A percentile compares a stretch with the other conserved stretches of the same genome.
Evolutionary conservation across 495 filamentous ascomycete species (phyloP).

Genomic region (Poronia punctata): DNA sequence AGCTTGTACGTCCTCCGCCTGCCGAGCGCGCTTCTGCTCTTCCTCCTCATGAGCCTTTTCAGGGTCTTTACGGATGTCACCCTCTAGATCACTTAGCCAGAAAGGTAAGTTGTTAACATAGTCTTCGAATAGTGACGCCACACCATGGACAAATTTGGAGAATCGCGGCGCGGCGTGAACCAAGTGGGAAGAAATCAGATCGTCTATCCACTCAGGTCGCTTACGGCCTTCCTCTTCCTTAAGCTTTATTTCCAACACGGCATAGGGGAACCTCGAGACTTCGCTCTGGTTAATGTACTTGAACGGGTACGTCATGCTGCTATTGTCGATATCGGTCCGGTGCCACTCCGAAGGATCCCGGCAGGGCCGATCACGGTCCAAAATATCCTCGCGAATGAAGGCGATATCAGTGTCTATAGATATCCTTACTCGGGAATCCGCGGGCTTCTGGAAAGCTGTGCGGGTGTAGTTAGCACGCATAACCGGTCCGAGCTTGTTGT

Average conservation of each 20-base stretch:
- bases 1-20: slow-evolving; percentile 77
- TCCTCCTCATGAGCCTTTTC: slow-evolving; percentile 86
- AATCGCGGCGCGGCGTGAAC: slow-evolving; percentile 85
- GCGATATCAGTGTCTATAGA: slow-evolving; percentile 89
- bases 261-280: slow-evolving; percentile 85
- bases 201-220: slow-evolving; percentile 77
- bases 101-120: slow-evolving; percentile 93
- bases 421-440: slow-evolving; percentile 83
- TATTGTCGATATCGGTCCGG: slow-evolving; percentile 77
- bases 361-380: slow-evolving; percentile 79
- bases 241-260: slow-evolving; percentile 87
- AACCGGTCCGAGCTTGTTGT: slow-evolving; percentile 72
- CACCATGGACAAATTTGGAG: slow-evolving; percentile 93
- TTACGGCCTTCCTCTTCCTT: slow-evolving; percentile 60
- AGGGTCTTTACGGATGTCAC: slow-evolving; percentile 88
- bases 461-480: slow-evolving; percentile 89
- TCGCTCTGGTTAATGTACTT: slow-evolving; percentile 78
- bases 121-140: slow-evolving; percentile 87
- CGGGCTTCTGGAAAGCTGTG: slow-evolving; percentile 93
- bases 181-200: slow-evolving; percentile 85
- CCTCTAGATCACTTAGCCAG: slow-evolving; percentile 86
- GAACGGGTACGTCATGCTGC: slow-evolving; percentile 81
- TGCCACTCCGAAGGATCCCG: slow-evolving; percentile 87
- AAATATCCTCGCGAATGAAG: slow-evolving; percentile 83
- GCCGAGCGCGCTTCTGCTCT: slow-evolving; percentile 69